phyloP scores from a whole-genome alignment of 164 flowering plant genomes.

The Nymphaea thermarum region DNA sequence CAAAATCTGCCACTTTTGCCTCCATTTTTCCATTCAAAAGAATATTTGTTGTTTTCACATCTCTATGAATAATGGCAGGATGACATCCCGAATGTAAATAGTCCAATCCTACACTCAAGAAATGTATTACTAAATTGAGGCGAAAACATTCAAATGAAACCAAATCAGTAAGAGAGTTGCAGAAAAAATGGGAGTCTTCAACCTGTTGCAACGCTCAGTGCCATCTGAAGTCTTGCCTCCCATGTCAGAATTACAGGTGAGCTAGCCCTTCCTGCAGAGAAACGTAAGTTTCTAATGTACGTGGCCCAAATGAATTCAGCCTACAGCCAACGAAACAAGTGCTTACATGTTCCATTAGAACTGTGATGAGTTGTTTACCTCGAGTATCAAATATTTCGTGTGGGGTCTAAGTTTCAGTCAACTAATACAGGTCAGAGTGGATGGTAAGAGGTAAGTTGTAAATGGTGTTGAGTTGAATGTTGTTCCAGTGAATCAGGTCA shows the following conservation, averaged over 20 bases:
- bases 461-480: too few relatives aligned
- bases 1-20: slow-evolving; percentile 47
- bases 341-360: too few relatives aligned
- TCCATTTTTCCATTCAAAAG: slow-evolving; percentile 23
- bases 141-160: not conserved
- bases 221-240: slow-evolving; percentile 19
- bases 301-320: too few relatives aligned
- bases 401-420: too few relatives aligned
- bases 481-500: too few relatives aligned
- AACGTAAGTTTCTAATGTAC: too few relatives aligned
- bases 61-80: slow-evolving; percentile 29
- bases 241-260: not conserved
- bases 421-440: too few relatives aligned
- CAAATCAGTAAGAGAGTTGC: not conserved
- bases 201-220: slow-evolving; percentile 32
- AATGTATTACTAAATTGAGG: not conserved
- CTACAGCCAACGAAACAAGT: too few relatives aligned
- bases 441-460: too few relatives aligned
- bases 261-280: not conserved
- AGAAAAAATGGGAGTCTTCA: not conserved
- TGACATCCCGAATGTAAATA: slow-evolving; percentile 19
- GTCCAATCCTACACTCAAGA: slow-evolving; percentile 29
- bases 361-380: too few relatives aligned
- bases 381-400: too few relatives aligned
- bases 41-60: slow-evolving; percentile 39